phyloP scores from a whole-genome alignment of 2,329 filamentous ascomycete genomes.

The Pestalotiopsis sp. region DNA sequence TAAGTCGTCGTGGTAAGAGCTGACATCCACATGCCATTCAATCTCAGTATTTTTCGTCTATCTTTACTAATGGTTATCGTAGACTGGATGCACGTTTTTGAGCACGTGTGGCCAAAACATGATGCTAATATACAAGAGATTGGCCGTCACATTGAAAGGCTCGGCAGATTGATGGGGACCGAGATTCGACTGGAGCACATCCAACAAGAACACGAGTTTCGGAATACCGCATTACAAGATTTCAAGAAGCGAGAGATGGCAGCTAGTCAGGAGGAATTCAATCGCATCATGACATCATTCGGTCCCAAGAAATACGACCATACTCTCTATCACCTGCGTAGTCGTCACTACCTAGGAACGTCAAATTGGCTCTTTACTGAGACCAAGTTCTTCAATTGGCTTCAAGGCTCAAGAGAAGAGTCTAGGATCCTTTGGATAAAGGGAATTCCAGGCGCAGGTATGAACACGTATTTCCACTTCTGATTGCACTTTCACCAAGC shows the following conservation, averaged over 20 bases:
- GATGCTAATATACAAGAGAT: neutral
- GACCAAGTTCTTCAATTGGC: neutral
- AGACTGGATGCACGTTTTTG: neutral
- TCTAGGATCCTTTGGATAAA: neutral
- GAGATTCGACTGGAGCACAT: neutral
- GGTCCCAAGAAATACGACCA: neutral
- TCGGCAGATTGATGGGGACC: neutral
- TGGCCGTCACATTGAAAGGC: neutral
- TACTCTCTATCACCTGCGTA: neutral
- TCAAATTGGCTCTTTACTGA: neutral
- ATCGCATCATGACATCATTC: neutral
- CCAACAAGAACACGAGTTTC: neutral
- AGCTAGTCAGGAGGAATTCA: neutral
- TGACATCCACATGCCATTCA: no score
- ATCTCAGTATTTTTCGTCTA: no score
- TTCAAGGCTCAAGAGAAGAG: neutral
- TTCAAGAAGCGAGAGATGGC: neutral
- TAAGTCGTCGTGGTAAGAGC: neutral
- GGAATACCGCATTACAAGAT: neutral
- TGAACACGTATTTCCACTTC: neutral
- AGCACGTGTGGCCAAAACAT: neutral
- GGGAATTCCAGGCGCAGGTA: neutral
- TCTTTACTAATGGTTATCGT: no score
- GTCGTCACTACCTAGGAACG: neutral
- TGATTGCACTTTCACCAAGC: neutral